phyloP scores from a whole-genome alignment of 768 basidiomycete species.

The Boletus sp. region DNA sequence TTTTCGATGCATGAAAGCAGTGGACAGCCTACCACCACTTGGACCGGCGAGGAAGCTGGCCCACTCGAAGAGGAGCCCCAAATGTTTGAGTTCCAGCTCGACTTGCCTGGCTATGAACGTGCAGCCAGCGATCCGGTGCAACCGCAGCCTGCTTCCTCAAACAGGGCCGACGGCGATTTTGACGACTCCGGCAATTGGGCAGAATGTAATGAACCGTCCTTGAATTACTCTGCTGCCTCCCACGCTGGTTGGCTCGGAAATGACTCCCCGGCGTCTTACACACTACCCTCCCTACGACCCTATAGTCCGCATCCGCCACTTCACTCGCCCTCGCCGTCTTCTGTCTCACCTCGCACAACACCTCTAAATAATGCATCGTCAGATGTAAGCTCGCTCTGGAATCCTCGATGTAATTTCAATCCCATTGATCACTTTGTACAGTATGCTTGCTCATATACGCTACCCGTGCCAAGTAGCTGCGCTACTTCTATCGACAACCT shows the following conservation, averaged over 20 bases:
- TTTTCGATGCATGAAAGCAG: conserved; percentile 63
- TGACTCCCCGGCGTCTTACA: conserved; percentile 27
- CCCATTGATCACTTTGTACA: conserved; percentile 9
- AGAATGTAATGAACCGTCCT: conserved; percentile 18
- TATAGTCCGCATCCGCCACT: conserved; percentile 26
- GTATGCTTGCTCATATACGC: conserved; percentile 25
- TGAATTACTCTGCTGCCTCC: conserved; percentile 21
- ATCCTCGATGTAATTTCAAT: neutral
- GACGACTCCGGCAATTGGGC: conserved; percentile 25
- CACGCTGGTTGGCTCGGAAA: conserved; percentile 31
- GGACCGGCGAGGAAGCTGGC: conserved; percentile 51
- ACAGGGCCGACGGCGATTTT: conserved; percentile 13
- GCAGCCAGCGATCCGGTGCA: conserved; percentile 18
- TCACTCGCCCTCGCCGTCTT: conserved; percentile 29
- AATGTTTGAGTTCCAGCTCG: conserved; percentile 67
- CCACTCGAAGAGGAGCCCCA: conserved; percentile 61
- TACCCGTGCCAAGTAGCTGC: conserved; percentile 28
- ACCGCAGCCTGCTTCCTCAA: conserved; percentile 9
- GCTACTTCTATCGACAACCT: conserved; percentile 33
- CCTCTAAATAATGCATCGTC: conserved; percentile 25
- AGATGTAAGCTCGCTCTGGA: conserved; percentile 21
- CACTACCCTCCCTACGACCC: conserved; percentile 30
- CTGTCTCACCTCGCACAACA: conserved; percentile 25
- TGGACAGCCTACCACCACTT: conserved; percentile 41
- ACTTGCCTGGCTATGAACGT: conserved; percentile 30